phyloP scores from a whole-genome alignment of 352 stramenopile species.

The Pythium pyrilobum region DNA sequence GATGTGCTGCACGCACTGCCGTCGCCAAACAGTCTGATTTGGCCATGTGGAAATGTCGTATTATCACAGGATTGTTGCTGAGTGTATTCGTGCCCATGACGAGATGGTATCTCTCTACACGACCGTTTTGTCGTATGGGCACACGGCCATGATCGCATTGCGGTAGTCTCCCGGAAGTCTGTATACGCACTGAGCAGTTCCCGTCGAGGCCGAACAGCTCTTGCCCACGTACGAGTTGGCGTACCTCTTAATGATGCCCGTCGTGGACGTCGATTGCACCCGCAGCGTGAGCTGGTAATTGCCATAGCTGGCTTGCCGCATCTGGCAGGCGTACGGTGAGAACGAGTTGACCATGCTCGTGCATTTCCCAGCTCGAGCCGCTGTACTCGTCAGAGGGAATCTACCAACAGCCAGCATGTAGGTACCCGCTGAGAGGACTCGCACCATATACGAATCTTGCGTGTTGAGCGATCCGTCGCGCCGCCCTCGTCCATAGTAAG shows the following conservation, averaged over 20 bases:
- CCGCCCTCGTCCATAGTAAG: conserved; percentile 32
- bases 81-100: too few species aligned
- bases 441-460: conserved; percentile 63
- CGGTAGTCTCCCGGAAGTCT: conserved; percentile 34
- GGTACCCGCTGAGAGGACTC: conserved; percentile 27
- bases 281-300: conserved; percentile 67
- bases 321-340: conserved; percentile 59
- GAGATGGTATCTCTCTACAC: neutral
- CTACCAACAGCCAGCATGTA: conserved; percentile 59
- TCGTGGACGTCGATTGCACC: conserved; percentile 29
- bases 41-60: neutral
- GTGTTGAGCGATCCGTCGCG: conserved; percentile 44
- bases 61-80: neutral
- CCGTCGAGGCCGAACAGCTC: conserved; percentile 33
- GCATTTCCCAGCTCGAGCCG: conserved; percentile 29
- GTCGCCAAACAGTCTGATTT: too few species aligned
- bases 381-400: conserved; percentile 41
- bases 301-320: conserved; percentile 48
- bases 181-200: conserved; percentile 41
- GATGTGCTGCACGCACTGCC: too few species aligned
- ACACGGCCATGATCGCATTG: conserved; percentile 12
- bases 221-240: conserved; percentile 65
- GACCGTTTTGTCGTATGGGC: conserved; percentile 19
- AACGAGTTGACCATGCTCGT: conserved; percentile 33
- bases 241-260: conserved; percentile 32